Evolutionary conservation across 768 basidiomycete genomes (phyloP).

Genomic region (Phaffia australis): DNA sequence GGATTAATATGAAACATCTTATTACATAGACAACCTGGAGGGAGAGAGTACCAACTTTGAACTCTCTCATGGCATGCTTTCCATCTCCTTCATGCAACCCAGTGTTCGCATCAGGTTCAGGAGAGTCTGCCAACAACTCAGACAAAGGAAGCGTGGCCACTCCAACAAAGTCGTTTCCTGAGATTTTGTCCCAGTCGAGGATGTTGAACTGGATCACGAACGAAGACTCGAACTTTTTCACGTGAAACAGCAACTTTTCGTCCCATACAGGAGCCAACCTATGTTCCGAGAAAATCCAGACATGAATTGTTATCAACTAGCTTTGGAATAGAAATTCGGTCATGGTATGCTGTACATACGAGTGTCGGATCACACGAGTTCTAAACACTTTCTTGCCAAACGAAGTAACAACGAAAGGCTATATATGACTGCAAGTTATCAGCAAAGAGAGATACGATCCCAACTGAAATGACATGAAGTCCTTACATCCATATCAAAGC

Average conservation of each 20-base stretch:
- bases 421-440: slow-evolving; percentile 51
- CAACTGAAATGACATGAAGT: too few relatives aligned
- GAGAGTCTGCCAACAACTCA: slow-evolving; percentile 56
- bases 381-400: slow-evolving; percentile 97
- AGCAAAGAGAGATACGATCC: too few relatives aligned
- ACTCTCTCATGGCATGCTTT: slow-evolving; percentile 58
- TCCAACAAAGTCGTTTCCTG: slow-evolving; percentile 72
- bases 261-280: slow-evolving; percentile 75
- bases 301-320: not conserved
- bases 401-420: slow-evolving; percentile 81
- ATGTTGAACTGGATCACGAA: slow-evolving; percentile 66
- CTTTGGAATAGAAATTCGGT: too few relatives aligned
- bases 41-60: slow-evolving; percentile 37
- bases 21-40: not conserved
- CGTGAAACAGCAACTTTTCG: slow-evolving; percentile 91
- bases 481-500: slow-evolving; percentile 20
- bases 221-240: slow-evolving; percentile 60
- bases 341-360: not conserved
- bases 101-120: slow-evolving; percentile 49
- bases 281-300: slow-evolving; percentile 35
- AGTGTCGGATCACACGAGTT: slow-evolving; percentile 44
- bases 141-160: slow-evolving; percentile 53
- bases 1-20: not conserved
- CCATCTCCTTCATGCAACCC: slow-evolving; percentile 51
- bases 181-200: slow-evolving; percentile 88